Evolutionary conservation across 495 filamentous ascomycete species (phyloP).

Genomic region (Penicillium odoratum): DNA sequence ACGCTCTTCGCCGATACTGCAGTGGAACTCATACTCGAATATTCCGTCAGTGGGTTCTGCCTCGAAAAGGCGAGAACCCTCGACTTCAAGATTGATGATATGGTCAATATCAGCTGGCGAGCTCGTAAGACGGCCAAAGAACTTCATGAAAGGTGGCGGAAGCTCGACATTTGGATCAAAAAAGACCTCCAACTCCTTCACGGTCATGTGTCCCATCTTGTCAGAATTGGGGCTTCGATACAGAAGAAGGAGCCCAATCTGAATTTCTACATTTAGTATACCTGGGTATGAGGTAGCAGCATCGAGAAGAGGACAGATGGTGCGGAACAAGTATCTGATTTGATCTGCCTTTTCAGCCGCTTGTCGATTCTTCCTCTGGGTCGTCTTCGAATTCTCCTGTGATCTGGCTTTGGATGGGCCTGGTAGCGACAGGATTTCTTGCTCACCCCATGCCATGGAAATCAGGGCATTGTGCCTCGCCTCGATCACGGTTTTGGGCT

Average conservation of each 20-base stretch:
- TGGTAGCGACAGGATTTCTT: neutral
- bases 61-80: slow-evolving; percentile 33
- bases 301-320: neutral
- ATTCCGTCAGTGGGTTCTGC: slow-evolving; percentile 22
- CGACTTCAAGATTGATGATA: slow-evolving; percentile 33
- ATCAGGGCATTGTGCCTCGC: neutral
- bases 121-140: slow-evolving; percentile 36
- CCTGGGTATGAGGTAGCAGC: neutral
- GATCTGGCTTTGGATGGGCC: neutral
- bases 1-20: slow-evolving; percentile 24
- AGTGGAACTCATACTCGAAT: slow-evolving; percentile 55
- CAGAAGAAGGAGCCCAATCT: neutral
- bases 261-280: neutral
- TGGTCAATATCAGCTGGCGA: slow-evolving; percentile 39
- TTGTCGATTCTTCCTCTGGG: neutral
- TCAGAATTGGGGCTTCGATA: neutral
- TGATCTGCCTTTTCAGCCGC: neutral
- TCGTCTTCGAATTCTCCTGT: neutral
- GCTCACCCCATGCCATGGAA: neutral
- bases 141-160: slow-evolving; percentile 9
- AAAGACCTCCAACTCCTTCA: neutral
- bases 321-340: neutral
- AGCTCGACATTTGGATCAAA: slow-evolving; percentile 6
- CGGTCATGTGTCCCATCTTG: neutral
- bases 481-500: neutral